A percentile compares a stretch with the other conserved stretches of the same genome.
Conservation (phyloP, 208 protist genomes). For the Polymyxa betae region DNA sequence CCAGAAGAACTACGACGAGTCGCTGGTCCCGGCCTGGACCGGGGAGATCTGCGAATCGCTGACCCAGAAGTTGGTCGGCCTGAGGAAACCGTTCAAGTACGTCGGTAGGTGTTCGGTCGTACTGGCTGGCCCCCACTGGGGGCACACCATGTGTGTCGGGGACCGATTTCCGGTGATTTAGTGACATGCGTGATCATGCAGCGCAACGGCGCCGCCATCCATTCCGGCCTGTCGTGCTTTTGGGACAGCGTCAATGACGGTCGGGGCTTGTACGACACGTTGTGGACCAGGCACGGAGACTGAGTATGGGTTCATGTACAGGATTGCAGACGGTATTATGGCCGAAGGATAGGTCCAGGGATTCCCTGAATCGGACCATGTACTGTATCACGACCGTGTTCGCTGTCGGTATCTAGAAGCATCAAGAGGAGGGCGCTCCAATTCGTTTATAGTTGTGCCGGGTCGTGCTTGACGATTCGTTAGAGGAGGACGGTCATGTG, state of each 20-base stretch:
- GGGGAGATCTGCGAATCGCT: background rate
- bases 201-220: background rate
- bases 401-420: background rate
- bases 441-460: too few species aligned
- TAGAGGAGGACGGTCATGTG: too few species aligned
- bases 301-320: too few species aligned
- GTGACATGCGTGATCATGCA: slow-evolving; percentile 9
- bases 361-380: background rate
- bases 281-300: too few species aligned
- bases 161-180: background rate
- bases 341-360: background rate
- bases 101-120: background rate
- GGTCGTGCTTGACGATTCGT: too few species aligned
- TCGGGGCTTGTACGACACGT: too few species aligned
- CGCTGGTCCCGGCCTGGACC: background rate
- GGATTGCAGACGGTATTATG: background rate
- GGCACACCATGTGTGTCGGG: too few species aligned
- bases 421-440: too few species aligned
- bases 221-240: background rate
- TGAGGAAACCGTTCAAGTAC: slow-evolving; percentile 4
- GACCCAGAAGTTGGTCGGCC: background rate
- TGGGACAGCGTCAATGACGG: slow-evolving; percentile 21
- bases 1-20: background rate
- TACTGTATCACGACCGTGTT: slow-evolving; percentile 11
- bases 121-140: background rate